Evolutionary conservation across 345 rosid genomes (phyloP).

Genomic region (Lepidium africanum): DNA sequence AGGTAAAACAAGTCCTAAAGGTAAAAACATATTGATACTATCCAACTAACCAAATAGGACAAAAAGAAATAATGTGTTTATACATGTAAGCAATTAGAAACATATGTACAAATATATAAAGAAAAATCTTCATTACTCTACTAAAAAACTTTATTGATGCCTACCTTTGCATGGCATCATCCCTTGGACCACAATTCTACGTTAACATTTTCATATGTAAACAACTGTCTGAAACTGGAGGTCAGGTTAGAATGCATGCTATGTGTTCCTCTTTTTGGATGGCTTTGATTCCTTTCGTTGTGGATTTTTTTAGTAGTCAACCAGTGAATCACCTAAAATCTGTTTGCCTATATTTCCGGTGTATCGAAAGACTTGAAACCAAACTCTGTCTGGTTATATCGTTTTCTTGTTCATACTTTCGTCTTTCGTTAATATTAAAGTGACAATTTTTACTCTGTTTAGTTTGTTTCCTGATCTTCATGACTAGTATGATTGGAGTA

Average conservation of each 20-base stretch:
- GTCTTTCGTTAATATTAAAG: neutral
- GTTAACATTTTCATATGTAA: slow-evolving; percentile 95
- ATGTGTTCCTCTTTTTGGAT: neutral
- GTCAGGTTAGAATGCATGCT: slow-evolving; percentile 48
- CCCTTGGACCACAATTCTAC: slow-evolving; percentile 93
- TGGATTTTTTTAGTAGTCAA: neutral
- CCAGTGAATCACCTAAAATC: neutral
- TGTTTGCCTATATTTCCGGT: neutral
- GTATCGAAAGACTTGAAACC: neutral
- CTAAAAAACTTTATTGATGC: slow-evolving; percentile 27
- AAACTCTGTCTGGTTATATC: neutral
- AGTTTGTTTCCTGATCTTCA: neutral
- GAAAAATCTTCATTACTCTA: no score
- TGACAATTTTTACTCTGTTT: neutral
- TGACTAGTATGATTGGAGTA: neutral
- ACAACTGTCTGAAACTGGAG: slow-evolving; percentile 96
- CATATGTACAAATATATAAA: no score
- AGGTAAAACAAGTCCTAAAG: no score
- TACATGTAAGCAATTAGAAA: no score
- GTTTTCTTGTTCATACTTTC: neutral
- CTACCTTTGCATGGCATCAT: slow-evolving; percentile 58
- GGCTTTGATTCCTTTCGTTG: neutral
- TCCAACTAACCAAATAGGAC: no score
- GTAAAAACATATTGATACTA: no score
- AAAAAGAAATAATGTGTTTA: no score